A percentile compares a stretch with the other conserved stretches of the same genome.
These are phyloP conservation scores for Aspergillus piperis DNA, from an alignment of 2,329 filamentous ascomycete genomes.

Conservation along the genomic window DNA sequence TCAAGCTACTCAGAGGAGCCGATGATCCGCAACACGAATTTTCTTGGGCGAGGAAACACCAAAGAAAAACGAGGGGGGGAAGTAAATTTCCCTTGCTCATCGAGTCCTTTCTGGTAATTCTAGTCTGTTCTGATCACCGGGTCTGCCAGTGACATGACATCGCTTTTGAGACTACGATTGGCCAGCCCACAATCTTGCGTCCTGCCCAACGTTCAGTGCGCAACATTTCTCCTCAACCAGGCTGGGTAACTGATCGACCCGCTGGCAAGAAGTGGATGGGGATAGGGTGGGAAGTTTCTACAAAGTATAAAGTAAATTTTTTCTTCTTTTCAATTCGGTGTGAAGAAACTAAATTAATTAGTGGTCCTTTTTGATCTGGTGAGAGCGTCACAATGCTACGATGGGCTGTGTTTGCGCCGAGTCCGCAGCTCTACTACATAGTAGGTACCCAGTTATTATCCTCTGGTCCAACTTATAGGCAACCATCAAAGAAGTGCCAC, in stretches of 20 bases:
- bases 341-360: not conserved
- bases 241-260: slow-evolving; percentile 15
- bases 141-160: slow-evolving; percentile 19
- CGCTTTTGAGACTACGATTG: not conserved
- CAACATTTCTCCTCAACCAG: slow-evolving; percentile 4
- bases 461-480: too few species aligned
- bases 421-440: too few species aligned
- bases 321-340: not conserved
- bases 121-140: not conserved
- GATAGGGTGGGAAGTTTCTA: not conserved
- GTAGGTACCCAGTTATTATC: too few species aligned
- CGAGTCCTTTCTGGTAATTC: not conserved
- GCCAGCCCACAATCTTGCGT: slow-evolving; percentile 9
- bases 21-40: not conserved
- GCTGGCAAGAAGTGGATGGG: not conserved
- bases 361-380: too few species aligned
- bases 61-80: not conserved
- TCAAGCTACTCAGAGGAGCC: not conserved
- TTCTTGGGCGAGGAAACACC: not conserved
- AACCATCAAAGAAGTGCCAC: too few species aligned
- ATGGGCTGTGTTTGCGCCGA: too few species aligned
- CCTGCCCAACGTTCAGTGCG: slow-evolving; percentile 19
- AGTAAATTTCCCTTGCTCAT: not conserved
- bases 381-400: too few species aligned
- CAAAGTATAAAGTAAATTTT: too few species aligned